Evolutionary conservation across 2,329 filamentous ascomycete species (phyloP), one percentile per base, ranked within the genome.

Genomic region (Emergomyces orientalis): DNA sequence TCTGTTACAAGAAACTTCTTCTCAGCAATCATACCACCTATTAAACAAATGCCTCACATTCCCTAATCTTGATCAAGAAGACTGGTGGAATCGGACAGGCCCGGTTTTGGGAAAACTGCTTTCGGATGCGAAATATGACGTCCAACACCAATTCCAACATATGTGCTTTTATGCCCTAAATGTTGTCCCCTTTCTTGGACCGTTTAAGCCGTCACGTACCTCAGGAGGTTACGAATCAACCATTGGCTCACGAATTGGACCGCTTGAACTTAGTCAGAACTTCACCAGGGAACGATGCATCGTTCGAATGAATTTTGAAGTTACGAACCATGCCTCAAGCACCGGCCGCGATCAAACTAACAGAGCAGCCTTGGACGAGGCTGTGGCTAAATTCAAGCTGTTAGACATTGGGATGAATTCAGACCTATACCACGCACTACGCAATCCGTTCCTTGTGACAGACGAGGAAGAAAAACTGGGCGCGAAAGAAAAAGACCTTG

Each of bases 61-160:
- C 34, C 32, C 49, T n/a, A 62, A 64, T 45, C 51, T 65, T 3
- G 61, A 65, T 39, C 61, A 70, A 41, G 34, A 57, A 34, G 43
- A 61, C 11, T 70, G 68, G 69, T 70, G 69, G 68, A 54, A 68
- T 25, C 67, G 64, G n/a, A 65, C 62, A 14, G 68, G 58, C 1
- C 63, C 66, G 4, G 65, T 69, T 64, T 59, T 68, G 13, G 63
- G 62, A 7, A 62, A 63, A 30, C 61, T 67, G 51, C 60, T 70
- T 6, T 51, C 59, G 6, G 37, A 56, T n/a, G 62, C 64, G n/a
- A 54, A 62, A 2, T 69, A 69, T 30, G 62, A 63, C 37, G 56
- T 60, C 25, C 63, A 69, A 19, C 45, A 63, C 13, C 68, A 70
- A 59, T 66, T 67, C 51, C 43, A 63, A 55, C 58, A 65, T 32